Base-by-base conservation (phyloP, 495 filamentous ascomycete genomes). In the Lasiosphaeris hirsuta region DNA sequence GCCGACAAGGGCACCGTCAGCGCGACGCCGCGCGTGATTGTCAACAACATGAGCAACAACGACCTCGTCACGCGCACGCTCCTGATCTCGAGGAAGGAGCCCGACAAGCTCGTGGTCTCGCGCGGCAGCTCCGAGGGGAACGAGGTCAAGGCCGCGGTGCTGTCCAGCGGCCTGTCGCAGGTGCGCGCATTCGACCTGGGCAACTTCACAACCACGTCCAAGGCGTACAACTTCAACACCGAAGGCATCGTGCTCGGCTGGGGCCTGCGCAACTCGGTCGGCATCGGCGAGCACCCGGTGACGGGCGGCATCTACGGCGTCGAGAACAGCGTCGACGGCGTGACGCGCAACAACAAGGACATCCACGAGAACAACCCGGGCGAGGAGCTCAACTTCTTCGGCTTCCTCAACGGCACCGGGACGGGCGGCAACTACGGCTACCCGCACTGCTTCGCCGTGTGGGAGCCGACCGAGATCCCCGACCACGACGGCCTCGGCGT, bases 201-300 rank as follows among this genome's bases (percentile, higher is more conserved):
- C 52, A 78, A 73, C 46, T 57, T 71, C 5, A 68, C 67, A 0
- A 56, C 54, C 7, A 75, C 75, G 42, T 68, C 78, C 43, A 81
- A 69, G 41, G 58, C 73, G 10, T 71, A 67, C 65, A 56, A 66
- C 59, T 70, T 30, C 23, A 30, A 30, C 33, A 74, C 63, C n/a
- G 69, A 79, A 14, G 87, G 87, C 11, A 57, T 71, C 41, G 67
- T 83, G 2, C 72, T 89, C 4, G 87, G 87, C n/a, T 90, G 85
- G 79, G 87, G 87, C 37, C 77, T 90, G 15, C 77, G 88, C 13
- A 90, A 90, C 68, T 81, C 81, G 4, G 86, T 90, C 15, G 87
- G 88, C 9, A 67, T 90, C 4, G 83, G 69, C 39, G 59, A 85
- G 63, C 74, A 85, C 44, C 77, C 81, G 37, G 53, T 69, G 18